Conservation (phyloP, 805 yeast species). For the Wickerhamiella siamensis region DNA sequence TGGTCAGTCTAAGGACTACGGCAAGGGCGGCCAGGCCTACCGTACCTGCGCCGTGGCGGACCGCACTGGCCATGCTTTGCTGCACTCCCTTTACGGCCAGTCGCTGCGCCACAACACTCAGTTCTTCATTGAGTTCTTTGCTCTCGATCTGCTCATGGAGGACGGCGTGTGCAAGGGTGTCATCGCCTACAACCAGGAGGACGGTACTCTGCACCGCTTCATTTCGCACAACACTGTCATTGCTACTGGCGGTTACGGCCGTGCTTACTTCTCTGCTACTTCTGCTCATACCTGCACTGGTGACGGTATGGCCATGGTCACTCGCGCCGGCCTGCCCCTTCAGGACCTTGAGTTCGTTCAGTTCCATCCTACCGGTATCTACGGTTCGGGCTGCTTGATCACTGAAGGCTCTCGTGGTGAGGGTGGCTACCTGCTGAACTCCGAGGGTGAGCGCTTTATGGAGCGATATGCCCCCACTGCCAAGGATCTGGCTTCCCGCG, state of each 20-base stretch:
- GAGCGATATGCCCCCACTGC: conserved; percentile 99
- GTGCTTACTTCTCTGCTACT: conserved; percentile 97
- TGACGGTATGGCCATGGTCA: conserved; percentile 96
- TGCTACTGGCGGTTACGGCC: conserved; percentile 98
- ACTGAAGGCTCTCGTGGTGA: conserved; percentile 99
- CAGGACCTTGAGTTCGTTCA: conserved; percentile 96
- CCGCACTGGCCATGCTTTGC: conserved; percentile 94
- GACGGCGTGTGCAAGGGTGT: conserved; percentile 95
- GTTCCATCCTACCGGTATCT: conserved; percentile 99
- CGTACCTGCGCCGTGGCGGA: conserved; percentile 99
- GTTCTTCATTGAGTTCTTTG: conserved; percentile 94
- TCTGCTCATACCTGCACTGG: conserved; percentile 99
- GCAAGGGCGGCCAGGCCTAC: conserved; percentile 98
- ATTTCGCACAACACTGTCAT: conserved; percentile 91
- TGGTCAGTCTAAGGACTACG: conserved; percentile 89
- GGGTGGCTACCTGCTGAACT: conserved; percentile 93
- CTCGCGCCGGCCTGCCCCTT: conserved; percentile 95
- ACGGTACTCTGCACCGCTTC: conserved; percentile 96
- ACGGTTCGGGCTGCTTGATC: conserved; percentile 96
- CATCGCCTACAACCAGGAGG: conserved; percentile 96
- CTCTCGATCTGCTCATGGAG: conserved; percentile 85
- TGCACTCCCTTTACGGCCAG: conserved; percentile 93
- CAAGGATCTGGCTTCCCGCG: conserved; percentile 96
- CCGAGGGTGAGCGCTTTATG: conserved; percentile 99
- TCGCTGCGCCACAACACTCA: conserved; percentile 93